Evolutionary conservation across 2,329 filamentous ascomycete species (phyloP).

Genomic region (Mycogone perniciosa): DNA sequence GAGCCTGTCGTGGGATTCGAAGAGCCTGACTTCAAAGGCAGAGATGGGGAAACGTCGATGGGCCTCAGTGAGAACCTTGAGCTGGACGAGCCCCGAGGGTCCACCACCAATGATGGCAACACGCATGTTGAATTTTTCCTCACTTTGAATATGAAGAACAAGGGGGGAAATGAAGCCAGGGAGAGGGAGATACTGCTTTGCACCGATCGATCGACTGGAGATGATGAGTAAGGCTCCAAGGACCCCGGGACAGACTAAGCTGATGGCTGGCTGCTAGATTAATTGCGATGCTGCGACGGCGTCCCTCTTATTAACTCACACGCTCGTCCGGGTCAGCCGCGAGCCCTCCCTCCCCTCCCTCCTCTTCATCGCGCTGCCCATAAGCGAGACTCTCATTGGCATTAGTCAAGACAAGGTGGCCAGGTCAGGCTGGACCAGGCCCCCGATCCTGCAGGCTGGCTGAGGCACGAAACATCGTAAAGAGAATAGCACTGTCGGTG

Average conservation of each 20-base stretch:
- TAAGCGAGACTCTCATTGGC: too few species aligned
- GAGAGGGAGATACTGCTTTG: too few species aligned
- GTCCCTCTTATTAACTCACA: neutral
- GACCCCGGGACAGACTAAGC: too few species aligned
- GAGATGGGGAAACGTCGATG: slow-evolving; percentile 25
- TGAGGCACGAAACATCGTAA: neutral
- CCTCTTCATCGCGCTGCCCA: neutral
- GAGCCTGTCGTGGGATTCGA: slow-evolving; percentile 36
- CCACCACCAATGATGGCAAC: slow-evolving; percentile 36
- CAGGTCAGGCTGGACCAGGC: neutral
- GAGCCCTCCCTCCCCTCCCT: neutral
- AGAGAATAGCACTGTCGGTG: neutral
- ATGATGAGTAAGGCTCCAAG: neutral
- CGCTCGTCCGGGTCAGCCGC: neutral
- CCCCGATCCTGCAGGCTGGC: neutral
- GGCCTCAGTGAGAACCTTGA: slow-evolving; percentile 32
- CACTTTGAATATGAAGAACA: neutral
- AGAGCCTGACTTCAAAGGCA: slow-evolving; percentile 35
- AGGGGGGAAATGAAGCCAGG: neutral
- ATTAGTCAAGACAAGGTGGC: too few species aligned
- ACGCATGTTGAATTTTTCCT: slow-evolving; percentile 16
- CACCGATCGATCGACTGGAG: too few species aligned
- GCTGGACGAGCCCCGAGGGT: slow-evolving; percentile 33
- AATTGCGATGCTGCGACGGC: too few species aligned
- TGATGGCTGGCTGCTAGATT: too few species aligned